Evolutionary conservation across 495 filamentous ascomycete genomes (phyloP), one percentile per base, ranked within the genome.

Genomic region (Recurvomyces mirabilis): DNA sequence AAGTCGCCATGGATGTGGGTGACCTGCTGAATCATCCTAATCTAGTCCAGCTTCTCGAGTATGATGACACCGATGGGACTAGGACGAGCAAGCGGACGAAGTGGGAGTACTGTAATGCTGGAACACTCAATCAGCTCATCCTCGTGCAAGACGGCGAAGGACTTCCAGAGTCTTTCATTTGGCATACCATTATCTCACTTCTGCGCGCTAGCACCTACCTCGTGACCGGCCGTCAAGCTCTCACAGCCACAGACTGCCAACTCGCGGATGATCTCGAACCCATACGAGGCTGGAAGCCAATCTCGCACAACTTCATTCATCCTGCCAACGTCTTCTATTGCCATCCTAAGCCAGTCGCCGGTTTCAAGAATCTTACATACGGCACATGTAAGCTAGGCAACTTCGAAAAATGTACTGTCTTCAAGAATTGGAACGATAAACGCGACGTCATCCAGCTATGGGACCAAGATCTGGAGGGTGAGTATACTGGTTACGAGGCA

Each of bases 301-400:
- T 45, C 32, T 20, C 31, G 9, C 42, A 45, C 32, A 45, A 45
- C 17, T 18, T 14, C 5, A 45, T 45, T 20, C 35, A 13, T 20
- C 42, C 42, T 6, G 11, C 20, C 9, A 45, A 36, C 31, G 37
- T 45, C 22, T 45, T 37, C 23, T 45, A 45, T 22, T 20, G 31
- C 30, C 9, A 26, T 23, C 25, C 26, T 18, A 20, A 29, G 15
- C 10, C 14, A 25, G 9, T 10, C 5, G 10, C 7, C 5, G 39
- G 25, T 13, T 7, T 5, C 4, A 10, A 20, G 25, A 6, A n/a
- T 4, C 22, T 7, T 5, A 42, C 41, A 32, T 24, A 37, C 14
- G 31, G 22, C 5, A 14, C 3, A 3, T 36, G 31, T 18, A 45
- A 45, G 20, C 42, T 45, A 5, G 42, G 42, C 18, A 37, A 45